A percentile compares a stretch with the other conserved stretches of the same genome.
phyloP scores from a whole-genome alignment of 768 basidiomycete species.

The Suillus fuscotomentosus region DNA sequence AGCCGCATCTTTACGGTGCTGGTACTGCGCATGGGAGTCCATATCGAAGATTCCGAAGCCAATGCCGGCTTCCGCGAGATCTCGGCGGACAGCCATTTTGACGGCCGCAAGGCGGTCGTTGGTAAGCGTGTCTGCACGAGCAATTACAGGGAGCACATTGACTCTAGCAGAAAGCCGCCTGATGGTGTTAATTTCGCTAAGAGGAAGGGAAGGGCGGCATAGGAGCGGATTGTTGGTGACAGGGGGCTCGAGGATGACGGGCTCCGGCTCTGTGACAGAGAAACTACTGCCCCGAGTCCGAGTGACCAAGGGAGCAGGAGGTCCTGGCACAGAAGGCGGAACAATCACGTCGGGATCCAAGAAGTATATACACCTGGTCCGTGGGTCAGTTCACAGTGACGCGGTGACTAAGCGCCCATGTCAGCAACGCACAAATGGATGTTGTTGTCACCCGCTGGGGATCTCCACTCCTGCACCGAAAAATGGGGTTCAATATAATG shows the following conservation, averaged over 20 bases:
- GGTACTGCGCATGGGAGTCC: constrained; percentile 53
- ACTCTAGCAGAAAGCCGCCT: constrained; percentile 77
- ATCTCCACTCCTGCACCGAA: constrained; percentile 62
- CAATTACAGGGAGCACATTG: constrained; percentile 86
- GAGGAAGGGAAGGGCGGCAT: constrained; percentile 65
- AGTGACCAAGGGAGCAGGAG: constrained; percentile 64
- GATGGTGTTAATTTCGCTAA: constrained; percentile 73
- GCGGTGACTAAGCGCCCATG: constrained; percentile 29
- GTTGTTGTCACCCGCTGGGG: constrained; percentile 69
- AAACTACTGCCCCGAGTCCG: constrained; percentile 71
- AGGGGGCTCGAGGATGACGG: constrained; percentile 79
- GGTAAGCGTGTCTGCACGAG: constrained; percentile 77
- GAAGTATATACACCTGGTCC: constrained; percentile 78
- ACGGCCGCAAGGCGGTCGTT: constrained; percentile 79
- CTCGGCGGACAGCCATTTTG: constrained; percentile 76
- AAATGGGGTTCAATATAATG: constrained; percentile 20
- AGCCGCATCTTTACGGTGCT: constrained; percentile 42
- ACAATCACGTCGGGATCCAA: constrained; percentile 82
- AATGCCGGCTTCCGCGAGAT: constrained; percentile 82
- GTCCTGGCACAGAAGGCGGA: constrained; percentile 64
- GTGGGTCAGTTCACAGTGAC: constrained; percentile 18
- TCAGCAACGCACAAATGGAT: constrained; percentile 67
- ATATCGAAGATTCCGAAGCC: constrained; percentile 89
- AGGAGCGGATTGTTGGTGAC: constrained; percentile 70
- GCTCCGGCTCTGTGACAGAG: constrained; percentile 69